Percentiles rank a stretch among this genome's conserved stretches.
These are phyloP conservation scores for Mucor saturninus DNA, from an alignment of 371 early-diverging fungal species.

Conservation along the genomic window DNA sequence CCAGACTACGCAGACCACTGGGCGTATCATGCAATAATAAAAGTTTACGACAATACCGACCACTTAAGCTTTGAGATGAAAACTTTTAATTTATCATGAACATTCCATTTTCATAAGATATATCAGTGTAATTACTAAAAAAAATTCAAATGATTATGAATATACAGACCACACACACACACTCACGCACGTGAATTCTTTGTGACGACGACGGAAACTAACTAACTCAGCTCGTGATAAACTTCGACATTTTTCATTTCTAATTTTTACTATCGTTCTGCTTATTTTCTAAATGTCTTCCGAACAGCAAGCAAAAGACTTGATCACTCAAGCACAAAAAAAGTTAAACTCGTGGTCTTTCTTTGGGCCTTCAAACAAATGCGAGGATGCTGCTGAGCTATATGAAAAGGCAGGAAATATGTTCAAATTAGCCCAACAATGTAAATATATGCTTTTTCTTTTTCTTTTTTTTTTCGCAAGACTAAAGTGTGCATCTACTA, in stretches of 20 bases:
- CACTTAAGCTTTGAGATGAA: too few relatives aligned
- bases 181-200: not conserved
- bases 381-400: conserved; percentile 93
- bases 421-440: conserved; percentile 89
- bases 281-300: conserved; percentile 48
- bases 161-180: not conserved
- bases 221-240: not conserved
- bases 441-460: conserved; percentile 42
- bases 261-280: conserved; percentile 9
- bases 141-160: too few relatives aligned
- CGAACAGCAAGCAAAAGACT: conserved; percentile 72
- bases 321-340: conserved; percentile 77
- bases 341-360: conserved; percentile 75
- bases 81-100: too few relatives aligned
- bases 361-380: conserved; percentile 79
- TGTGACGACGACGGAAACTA: not conserved
- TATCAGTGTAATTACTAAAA: too few relatives aligned
- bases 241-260: not conserved
- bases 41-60: too few relatives aligned
- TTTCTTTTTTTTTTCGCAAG: not conserved
- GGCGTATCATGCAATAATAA: too few relatives aligned
- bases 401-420: conserved; percentile 90
- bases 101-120: too few relatives aligned
- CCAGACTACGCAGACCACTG: too few relatives aligned
- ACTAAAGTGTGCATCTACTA: conserved; percentile 24